These are phyloP conservation scores for Angophora floribunda DNA, from an alignment of 345 rosid species.

Conservation along the genomic window DNA sequence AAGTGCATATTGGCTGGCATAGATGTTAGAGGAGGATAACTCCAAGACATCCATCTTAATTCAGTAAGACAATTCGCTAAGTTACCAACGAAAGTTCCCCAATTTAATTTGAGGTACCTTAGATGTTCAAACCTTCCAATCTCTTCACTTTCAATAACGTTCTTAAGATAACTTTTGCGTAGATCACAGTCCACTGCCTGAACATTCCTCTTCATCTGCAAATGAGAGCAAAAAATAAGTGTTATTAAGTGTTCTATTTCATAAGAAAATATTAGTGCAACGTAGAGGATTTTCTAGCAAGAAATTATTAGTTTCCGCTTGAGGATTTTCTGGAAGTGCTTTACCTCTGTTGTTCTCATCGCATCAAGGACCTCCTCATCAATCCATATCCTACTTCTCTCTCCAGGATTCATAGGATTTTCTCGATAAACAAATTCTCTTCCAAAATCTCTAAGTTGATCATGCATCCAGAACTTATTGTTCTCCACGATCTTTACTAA, in stretches of 20 bases:
- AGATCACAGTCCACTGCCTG: background rate
- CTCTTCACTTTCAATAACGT: background rate
- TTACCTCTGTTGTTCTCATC: background rate
- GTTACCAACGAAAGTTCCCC: background rate
- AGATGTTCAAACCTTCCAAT: background rate
- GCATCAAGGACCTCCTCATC: background rate
- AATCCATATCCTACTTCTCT: background rate
- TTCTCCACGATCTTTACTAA: background rate
- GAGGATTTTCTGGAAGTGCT: too few species aligned
- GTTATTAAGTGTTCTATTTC: background rate
- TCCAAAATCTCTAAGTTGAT: background rate
- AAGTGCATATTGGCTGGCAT: background rate
- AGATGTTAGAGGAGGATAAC: background rate
- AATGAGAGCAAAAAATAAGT: background rate
- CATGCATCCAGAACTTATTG: background rate
- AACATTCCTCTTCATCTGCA: background rate
- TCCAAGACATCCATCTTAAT: background rate
- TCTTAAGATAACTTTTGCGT: background rate
- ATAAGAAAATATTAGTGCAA: background rate
- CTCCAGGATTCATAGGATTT: background rate
- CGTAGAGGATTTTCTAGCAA: background rate
- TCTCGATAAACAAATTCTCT: background rate
- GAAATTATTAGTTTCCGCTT: background rate
- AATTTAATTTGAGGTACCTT: background rate
- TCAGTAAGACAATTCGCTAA: background rate